Evolutionary conservation across 2,329 filamentous ascomycete genomes (phyloP).

Genomic region (Chaetomium globosum): DNA sequence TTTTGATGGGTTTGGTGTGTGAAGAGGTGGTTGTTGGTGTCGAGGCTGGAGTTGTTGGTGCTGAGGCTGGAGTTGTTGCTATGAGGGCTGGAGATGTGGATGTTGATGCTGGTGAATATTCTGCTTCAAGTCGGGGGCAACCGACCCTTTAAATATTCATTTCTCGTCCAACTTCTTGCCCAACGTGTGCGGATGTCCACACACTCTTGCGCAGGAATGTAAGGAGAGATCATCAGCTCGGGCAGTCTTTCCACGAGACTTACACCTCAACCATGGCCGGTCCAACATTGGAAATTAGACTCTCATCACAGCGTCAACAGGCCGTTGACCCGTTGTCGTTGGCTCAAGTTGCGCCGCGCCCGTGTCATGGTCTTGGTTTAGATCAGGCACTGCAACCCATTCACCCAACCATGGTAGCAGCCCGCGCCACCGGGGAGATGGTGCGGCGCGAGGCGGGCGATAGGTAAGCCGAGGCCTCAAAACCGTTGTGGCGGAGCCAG

Average conservation of each 20-base stretch:
- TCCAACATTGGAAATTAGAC: background rate
- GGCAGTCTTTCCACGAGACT: background rate
- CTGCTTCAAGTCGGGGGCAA: background rate
- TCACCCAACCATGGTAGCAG: background rate
- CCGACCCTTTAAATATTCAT: conserved; percentile 10
- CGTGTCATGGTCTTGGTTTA: background rate
- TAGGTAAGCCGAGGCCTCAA: background rate
- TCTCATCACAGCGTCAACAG: background rate
- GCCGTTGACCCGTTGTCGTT: background rate
- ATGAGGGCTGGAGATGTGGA: background rate
- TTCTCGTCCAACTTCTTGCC: background rate
- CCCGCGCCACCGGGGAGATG: background rate
- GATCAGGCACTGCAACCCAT: background rate
- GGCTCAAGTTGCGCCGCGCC: background rate
- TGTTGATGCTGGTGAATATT: conserved; percentile 10
- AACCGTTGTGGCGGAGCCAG: background rate
- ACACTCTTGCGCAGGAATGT: conserved; percentile 1
- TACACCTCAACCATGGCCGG: background rate
- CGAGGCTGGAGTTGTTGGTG: background rate
- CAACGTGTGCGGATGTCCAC: background rate
- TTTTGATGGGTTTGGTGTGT: no score
- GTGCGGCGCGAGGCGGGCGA: background rate
- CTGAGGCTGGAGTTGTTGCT: background rate
- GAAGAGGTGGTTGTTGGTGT: background rate
- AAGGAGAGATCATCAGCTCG: conserved; percentile 2